Evolutionary conservation across 352 stramenopile species (phyloP).

Genomic region (Phytopythium aichiense): DNA sequence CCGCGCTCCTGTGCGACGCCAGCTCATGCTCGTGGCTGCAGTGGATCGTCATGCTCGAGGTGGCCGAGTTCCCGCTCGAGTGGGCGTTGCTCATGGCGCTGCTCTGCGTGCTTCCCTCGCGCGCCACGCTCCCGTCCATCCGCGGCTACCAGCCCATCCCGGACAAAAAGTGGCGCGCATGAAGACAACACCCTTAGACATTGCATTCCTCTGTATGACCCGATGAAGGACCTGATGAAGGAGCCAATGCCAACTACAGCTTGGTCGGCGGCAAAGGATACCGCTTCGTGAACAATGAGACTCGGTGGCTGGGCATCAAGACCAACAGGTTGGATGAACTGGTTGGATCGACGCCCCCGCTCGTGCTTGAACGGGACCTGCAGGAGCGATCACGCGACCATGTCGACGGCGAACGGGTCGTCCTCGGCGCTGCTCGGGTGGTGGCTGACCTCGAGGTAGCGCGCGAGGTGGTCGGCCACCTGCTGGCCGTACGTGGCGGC

Average conservation of each 20-base stretch:
- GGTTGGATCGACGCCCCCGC: too few relatives aligned
- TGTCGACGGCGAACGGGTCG: constrained; percentile 37
- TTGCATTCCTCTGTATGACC: neutral
- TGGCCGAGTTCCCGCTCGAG: constrained; percentile 56
- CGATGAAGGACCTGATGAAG: neutral
- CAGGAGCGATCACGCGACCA: neutral
- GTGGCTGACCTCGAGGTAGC: constrained; percentile 37
- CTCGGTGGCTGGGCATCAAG: too few relatives aligned
- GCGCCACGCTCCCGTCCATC: constrained; percentile 48
- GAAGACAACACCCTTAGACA: neutral
- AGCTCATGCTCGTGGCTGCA: constrained; percentile 26
- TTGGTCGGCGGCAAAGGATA: neutral
- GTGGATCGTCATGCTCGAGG: constrained; percentile 59
- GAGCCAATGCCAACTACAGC: neutral
- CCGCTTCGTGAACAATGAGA: too few relatives aligned
- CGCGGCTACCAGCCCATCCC: constrained; percentile 51
- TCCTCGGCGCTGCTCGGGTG: constrained; percentile 27
- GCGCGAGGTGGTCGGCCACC: constrained; percentile 24
- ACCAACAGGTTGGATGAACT: too few relatives aligned
- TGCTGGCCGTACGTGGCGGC: constrained; percentile 18
- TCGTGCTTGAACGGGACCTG: too few relatives aligned
- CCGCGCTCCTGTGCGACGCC: constrained; percentile 10
- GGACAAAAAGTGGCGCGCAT: constrained; percentile 12
- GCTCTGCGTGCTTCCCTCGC: constrained; percentile 51
- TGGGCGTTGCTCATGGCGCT: constrained; percentile 54